A percentile compares a stretch with the other conserved stretches of the same genome.
phyloP scores from a whole-genome alignment of 257 asterid species.

The Apocynum venetum region DNA sequence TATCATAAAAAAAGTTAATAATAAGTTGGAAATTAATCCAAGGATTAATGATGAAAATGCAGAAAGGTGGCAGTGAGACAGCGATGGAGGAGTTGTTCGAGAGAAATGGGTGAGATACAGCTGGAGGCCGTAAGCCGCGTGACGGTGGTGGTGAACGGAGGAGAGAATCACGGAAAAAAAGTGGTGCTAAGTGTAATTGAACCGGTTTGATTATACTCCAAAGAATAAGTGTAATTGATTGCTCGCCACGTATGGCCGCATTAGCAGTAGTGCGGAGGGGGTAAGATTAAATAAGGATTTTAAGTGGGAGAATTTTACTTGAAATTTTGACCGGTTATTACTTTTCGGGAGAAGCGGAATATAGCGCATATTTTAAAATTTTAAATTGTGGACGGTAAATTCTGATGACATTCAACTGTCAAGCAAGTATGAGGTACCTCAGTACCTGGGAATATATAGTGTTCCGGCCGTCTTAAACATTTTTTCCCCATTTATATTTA shows the following conservation, averaged over 20 bases:
- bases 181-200: too few relatives aligned
- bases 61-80: neutral
- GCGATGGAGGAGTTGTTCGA: conserved; percentile 2
- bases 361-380: too few relatives aligned
- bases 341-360: neutral
- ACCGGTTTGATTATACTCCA: too few relatives aligned
- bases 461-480: too few relatives aligned
- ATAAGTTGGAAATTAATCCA: neutral
- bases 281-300: neutral
- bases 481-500: too few relatives aligned
- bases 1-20: neutral
- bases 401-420: neutral
- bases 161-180: neutral
- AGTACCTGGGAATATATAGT: too few relatives aligned
- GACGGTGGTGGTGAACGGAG: conserved; percentile 3
- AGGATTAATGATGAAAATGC: neutral
- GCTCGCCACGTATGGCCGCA: neutral
- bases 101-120: neutral
- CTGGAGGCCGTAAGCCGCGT: neutral
- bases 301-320: neutral
- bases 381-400: neutral
- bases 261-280: neutral
- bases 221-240: neutral
- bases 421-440: too few relatives aligned
- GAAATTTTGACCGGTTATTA: neutral